Conservation (phyloP, 2,329 filamentous ascomycete genomes). For the Gnomoniopsis smithogilvyi region DNA sequence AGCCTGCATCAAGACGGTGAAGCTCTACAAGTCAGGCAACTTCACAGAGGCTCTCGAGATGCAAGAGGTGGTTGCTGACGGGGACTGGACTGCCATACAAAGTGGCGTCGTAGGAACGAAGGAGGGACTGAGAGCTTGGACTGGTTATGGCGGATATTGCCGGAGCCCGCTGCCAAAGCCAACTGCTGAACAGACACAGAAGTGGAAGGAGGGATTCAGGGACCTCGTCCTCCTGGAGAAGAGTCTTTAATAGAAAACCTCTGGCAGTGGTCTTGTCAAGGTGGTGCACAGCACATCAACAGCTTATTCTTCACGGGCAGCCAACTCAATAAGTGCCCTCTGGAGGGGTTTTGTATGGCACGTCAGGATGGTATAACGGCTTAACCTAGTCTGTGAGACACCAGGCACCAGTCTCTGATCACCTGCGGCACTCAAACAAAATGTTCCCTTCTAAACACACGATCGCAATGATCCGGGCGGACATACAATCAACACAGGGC, state of each 20-base stretch:
- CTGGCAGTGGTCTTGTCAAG: neutral
- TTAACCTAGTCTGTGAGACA: too few relatives aligned
- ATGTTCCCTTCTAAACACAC: too few relatives aligned
- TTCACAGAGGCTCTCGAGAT: constrained; percentile 57
- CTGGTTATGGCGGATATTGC: constrained; percentile 60
- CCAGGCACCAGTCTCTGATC: neutral
- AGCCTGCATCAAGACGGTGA: constrained; percentile 58
- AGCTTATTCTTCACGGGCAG: neutral
- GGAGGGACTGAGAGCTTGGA: constrained; percentile 61
- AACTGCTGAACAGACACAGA: constrained; percentile 42
- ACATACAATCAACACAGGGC: too few relatives aligned
- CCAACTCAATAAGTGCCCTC: too few relatives aligned
- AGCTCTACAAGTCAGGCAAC: constrained; percentile 57
- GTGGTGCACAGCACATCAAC: neutral
- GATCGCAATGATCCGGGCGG: too few relatives aligned
- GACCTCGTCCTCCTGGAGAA: constrained; percentile 51
- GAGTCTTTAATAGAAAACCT: constrained; percentile 46
- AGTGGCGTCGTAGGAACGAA: constrained; percentile 72
- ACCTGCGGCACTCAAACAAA: too few relatives aligned
- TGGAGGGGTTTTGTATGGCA: too few relatives aligned
- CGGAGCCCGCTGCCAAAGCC: constrained; percentile 50
- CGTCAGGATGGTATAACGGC: too few relatives aligned
- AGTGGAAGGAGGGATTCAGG: constrained; percentile 55
- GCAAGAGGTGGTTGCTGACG: constrained; percentile 63
- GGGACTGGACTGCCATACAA: constrained; percentile 71